A percentile compares a stretch with the other conserved stretches of the same genome.
phyloP scores from a whole-genome alignment of 441 rosid genomes.

The Bruguiera hainesii region DNA sequence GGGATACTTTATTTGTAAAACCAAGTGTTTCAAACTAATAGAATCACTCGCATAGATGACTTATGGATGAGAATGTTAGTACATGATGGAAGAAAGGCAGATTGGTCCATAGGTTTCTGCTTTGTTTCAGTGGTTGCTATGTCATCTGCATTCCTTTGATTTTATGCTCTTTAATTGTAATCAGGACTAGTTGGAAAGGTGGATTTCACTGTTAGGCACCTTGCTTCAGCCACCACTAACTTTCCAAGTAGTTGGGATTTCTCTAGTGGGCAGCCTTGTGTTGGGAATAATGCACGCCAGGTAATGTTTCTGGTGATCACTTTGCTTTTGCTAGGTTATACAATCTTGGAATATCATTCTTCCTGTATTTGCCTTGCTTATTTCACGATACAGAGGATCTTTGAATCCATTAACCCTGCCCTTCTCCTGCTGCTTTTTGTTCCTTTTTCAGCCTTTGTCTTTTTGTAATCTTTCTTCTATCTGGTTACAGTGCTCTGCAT shows the following conservation, averaged over 20 bases:
- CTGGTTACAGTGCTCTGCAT: constrained; percentile 77
- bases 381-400: background rate
- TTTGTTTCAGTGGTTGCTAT: background rate
- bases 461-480: background rate
- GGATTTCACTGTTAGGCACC: constrained; percentile 93
- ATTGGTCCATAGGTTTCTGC: background rate
- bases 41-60: background rate
- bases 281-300: constrained; percentile 58
- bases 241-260: constrained; percentile 71
- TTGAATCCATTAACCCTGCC: constrained; percentile 6
- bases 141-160: background rate
- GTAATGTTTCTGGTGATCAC: constrained; percentile 32
- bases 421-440: constrained; percentile 6
- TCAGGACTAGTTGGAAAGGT: constrained; percentile 90
- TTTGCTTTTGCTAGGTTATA: background rate
- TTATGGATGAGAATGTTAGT: no score
- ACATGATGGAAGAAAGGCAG: no score
- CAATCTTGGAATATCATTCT: background rate
- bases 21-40: background rate
- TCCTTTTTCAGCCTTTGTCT: constrained; percentile 12
- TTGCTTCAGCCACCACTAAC: constrained; percentile 64
- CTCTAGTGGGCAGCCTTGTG: constrained; percentile 62
- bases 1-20: background rate
- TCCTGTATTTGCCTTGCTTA: background rate
- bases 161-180: constrained; percentile 19